Conservation (phyloP, 2,329 filamentous ascomycete species). For the Beauveria sp. region DNA sequence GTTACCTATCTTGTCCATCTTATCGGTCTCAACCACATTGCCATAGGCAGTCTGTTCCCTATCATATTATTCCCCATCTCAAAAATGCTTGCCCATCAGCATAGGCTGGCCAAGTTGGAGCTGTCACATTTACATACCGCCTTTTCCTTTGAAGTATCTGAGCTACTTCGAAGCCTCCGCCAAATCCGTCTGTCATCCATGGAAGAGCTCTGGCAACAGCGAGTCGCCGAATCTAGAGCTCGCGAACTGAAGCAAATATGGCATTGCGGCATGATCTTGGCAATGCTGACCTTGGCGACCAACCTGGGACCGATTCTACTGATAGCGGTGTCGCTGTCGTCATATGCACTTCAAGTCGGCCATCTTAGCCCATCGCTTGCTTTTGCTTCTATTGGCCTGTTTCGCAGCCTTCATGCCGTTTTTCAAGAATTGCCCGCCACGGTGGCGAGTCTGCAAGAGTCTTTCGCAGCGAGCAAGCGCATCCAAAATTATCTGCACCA, state of each 20-base stretch:
- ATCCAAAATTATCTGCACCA: slow-evolving; percentile 7
- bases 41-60: slow-evolving; percentile 1
- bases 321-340: slow-evolving; percentile 8
- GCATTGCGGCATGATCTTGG: slow-evolving; percentile 3
- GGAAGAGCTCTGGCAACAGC: slow-evolving; percentile 8
- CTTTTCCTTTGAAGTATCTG: slow-evolving; percentile 4
- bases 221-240: neutral
- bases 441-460: slow-evolving; percentile 6
- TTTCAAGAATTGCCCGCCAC: slow-evolving; percentile 6
- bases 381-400: slow-evolving; percentile 11
- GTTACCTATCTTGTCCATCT: slow-evolving; percentile 9
- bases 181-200: slow-evolving; percentile 12
- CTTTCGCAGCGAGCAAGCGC: slow-evolving; percentile 4
- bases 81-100: slow-evolving; percentile 2
- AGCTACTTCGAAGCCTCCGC: slow-evolving; percentile 8
- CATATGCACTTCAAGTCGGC: slow-evolving; percentile 2
- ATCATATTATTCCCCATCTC: slow-evolving; percentile 10
- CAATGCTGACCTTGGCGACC: slow-evolving; percentile 4
- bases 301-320: slow-evolving; percentile 9
- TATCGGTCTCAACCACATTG: slow-evolving; percentile 9
- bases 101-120: neutral
- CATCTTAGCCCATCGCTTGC: slow-evolving; percentile 11
- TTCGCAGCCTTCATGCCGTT: slow-evolving; percentile 8
- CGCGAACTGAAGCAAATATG: slow-evolving; percentile 9
- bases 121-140: slow-evolving; percentile 1